phyloP scores from a whole-genome alignment of 495 filamentous ascomycete species.

The Aspergillus olivimuriae region DNA sequence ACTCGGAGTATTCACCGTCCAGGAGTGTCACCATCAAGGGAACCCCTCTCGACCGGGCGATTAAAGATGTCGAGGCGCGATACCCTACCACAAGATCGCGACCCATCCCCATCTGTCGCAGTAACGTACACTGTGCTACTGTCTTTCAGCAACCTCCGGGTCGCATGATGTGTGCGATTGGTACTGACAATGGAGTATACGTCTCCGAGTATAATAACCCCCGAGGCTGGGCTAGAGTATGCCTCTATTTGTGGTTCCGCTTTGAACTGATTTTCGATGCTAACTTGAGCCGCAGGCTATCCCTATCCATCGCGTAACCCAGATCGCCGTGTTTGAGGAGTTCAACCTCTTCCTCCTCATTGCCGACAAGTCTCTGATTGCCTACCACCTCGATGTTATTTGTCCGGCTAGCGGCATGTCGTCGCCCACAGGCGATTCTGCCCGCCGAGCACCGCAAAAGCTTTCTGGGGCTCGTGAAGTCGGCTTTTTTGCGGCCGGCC shows the following conservation, averaged over 20 bases:
- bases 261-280: neutral
- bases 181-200: constrained; percentile 91
- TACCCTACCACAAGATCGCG: constrained; percentile 58
- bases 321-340: constrained; percentile 91
- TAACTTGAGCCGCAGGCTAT: constrained; percentile 53
- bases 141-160: constrained; percentile 70
- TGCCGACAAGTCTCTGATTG: constrained; percentile 83
- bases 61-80: constrained; percentile 74
- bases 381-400: constrained; percentile 88
- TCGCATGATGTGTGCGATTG: constrained; percentile 86
- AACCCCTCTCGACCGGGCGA: constrained; percentile 87
- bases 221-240: constrained; percentile 79
- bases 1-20: constrained; percentile 57
- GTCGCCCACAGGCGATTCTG: constrained; percentile 48
- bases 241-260: constrained; percentile 6
- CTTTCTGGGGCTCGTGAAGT: constrained; percentile 84
- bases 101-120: constrained; percentile 71
- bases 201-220: constrained; percentile 80
- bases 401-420: constrained; percentile 64
- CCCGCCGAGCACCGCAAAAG: constrained; percentile 79
- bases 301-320: constrained; percentile 68
- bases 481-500: constrained; percentile 88
- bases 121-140: constrained; percentile 86
- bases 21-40: constrained; percentile 66
- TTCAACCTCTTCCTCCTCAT: constrained; percentile 89